These are phyloP conservation scores for Ramichloridium luteum DNA, from an alignment of 2,329 filamentous ascomycete genomes.

Conservation along the genomic window DNA sequence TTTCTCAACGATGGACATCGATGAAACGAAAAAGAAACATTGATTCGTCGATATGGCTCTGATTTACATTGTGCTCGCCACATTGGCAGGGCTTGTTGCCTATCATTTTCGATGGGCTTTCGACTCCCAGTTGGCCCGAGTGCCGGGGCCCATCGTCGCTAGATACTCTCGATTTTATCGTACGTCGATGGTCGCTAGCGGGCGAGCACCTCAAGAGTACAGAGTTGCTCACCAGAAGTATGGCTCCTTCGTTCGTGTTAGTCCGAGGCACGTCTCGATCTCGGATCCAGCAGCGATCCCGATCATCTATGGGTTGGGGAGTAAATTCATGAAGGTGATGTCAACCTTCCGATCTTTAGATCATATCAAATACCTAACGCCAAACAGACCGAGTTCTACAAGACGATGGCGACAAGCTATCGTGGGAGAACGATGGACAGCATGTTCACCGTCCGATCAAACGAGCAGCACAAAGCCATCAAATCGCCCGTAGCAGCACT, in stretches of 20 bases:
- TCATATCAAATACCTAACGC: too few species aligned
- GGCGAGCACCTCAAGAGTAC: not conserved
- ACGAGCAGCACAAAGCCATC: constrained; percentile 7
- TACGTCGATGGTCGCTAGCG: not conserved
- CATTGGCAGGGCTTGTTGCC: too few species aligned
- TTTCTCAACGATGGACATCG: too few species aligned
- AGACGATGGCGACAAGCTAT: constrained; percentile 6
- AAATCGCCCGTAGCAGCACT: constrained; percentile 18
- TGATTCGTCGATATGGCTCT: too few species aligned
- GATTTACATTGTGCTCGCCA: not conserved
- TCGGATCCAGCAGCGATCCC: constrained; percentile 57
- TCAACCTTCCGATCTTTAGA: too few species aligned
- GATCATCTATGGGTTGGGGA: constrained; percentile 43
- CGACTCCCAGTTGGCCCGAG: not conserved
- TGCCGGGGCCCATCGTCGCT: not conserved
- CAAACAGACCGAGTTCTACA: constrained; percentile 11
- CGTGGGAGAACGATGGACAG: constrained; percentile 3
- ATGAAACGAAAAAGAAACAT: too few species aligned
- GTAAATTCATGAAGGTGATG: constrained; percentile 9
- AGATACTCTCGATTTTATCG: not conserved
- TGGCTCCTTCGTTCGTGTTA: constrained; percentile 60
- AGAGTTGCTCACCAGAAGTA: constrained; percentile 46
- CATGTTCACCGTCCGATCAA: constrained; percentile 4
- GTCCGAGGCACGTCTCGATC: constrained; percentile 62
- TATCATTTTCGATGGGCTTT: not conserved